Evolutionary conservation across 768 basidiomycete species (phyloP).

Genomic region (Podaxis sp.): DNA sequence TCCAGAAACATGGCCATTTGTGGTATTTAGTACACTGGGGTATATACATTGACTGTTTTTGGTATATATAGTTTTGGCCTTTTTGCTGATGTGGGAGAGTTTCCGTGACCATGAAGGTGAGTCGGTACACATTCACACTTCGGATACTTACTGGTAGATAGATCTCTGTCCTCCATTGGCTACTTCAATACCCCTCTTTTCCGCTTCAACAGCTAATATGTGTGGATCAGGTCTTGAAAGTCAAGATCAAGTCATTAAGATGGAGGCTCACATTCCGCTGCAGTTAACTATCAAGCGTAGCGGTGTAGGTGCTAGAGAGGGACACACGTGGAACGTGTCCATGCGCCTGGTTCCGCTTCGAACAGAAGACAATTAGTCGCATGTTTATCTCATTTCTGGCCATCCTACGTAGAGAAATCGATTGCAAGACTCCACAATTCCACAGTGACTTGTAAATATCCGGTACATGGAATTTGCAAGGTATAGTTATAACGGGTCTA

Average conservation of each 20-base stretch:
- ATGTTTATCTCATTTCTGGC: not conserved
- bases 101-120: conserved; percentile 47
- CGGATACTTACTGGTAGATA: conserved; percentile 38
- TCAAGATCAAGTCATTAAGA: not conserved
- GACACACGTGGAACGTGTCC: not conserved
- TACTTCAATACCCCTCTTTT: conserved; percentile 26
- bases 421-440: too few species aligned
- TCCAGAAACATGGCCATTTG: too few species aligned
- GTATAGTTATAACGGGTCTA: not conserved
- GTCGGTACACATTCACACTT: not conserved
- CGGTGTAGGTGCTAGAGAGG: not conserved
- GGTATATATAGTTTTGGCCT: too few species aligned
- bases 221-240: not conserved
- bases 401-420: too few species aligned
- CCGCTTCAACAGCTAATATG: conserved; percentile 41
- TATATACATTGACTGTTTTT: too few species aligned
- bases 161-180: conserved; percentile 31
- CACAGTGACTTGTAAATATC: too few species aligned
- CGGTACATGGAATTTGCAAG: too few species aligned
- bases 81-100: conserved; percentile 34
- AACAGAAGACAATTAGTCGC: too few species aligned
- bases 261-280: conserved; percentile 46
- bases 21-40: too few species aligned
- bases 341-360: not conserved
- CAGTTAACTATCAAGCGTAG: not conserved